A percentile compares a stretch with the other conserved stretches of the same genome.
Conservation (phyloP, 1,284 basidiomycete species). For the Cystobasidiaceae sp. region DNA sequence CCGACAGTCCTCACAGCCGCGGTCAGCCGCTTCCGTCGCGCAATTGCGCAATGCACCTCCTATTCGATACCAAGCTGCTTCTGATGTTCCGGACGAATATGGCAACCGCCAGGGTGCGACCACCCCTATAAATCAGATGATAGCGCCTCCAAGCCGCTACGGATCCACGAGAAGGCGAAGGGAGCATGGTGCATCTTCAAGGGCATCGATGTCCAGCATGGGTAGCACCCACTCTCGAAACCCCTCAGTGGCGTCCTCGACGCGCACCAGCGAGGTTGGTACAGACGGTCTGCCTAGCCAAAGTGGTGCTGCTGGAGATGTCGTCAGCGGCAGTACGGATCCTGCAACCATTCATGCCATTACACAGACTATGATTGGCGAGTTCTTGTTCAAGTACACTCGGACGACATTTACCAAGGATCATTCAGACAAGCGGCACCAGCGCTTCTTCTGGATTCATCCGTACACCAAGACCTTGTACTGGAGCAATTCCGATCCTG, state of each 20-base stretch:
- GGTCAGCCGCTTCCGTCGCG: not conserved
- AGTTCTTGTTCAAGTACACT: conserved; percentile 97
- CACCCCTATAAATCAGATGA: conserved; percentile 28
- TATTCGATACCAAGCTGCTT: conserved; percentile 24
- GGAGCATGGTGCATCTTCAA: conserved; percentile 4
- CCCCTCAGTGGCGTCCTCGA: conserved; percentile 39
- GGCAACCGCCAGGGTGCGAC: conserved; percentile 18
- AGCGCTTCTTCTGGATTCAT: conserved; percentile 98
- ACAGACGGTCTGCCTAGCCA: no score
- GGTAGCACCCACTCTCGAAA: conserved; percentile 34
- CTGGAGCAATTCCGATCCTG: conserved; percentile 90
- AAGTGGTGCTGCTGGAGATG: conserved; percentile 25
- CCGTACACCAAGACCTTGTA: conserved; percentile 97
- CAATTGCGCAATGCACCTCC: conserved; percentile 8
- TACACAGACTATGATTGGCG: conserved; percentile 99
- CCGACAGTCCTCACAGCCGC: conserved; percentile 6
- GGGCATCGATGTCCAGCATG: conserved; percentile 31
- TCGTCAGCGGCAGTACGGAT: conserved; percentile 59
- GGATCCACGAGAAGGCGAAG: conserved; percentile 7
- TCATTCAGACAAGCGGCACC: conserved; percentile 82
- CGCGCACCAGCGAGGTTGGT: conserved; percentile 44
- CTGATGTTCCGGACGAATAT: conserved; percentile 7
- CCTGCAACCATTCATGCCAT: conserved; percentile 87
- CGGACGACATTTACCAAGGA: conserved; percentile 85
- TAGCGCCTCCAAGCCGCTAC: conserved; percentile 6